Evolutionary conservation across 306 rosid genomes (phyloP).

Genomic region (Nissolia schottii): DNA sequence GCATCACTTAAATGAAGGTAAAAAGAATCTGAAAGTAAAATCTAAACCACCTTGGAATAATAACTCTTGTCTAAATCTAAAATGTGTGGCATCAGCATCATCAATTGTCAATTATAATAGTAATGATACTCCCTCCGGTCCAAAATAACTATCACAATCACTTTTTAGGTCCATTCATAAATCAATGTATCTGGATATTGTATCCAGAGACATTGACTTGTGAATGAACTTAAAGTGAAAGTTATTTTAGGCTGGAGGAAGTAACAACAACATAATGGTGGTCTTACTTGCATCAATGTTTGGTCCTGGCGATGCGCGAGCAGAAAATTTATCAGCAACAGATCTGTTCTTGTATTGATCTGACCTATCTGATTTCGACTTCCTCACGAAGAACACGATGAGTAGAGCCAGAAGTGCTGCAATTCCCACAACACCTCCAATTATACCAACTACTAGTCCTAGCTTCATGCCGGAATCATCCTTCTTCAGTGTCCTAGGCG

Average conservation of each 20-base stretch:
- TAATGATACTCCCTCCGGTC: too few relatives aligned
- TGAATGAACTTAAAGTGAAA: too few relatives aligned
- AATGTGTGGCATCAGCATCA: background rate
- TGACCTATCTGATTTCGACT: constrained; percentile 30
- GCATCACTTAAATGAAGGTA: constrained; percentile 9
- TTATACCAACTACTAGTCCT: constrained; percentile 53
- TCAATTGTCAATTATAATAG: too few relatives aligned
- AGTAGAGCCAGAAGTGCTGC: constrained; percentile 45
- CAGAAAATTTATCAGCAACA: constrained; percentile 41
- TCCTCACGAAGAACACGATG: constrained; percentile 47
- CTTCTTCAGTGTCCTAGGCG: constrained; percentile 15
- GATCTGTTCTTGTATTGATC: constrained; percentile 33
- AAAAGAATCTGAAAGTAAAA: background rate
- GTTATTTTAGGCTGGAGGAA: too few relatives aligned
- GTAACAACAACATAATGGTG: background rate
- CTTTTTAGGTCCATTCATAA: too few relatives aligned
- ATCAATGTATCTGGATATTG: too few relatives aligned
- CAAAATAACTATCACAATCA: too few relatives aligned
- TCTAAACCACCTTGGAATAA: constrained; percentile 18
- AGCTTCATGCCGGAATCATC: constrained; percentile 37
- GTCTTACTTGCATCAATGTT: constrained; percentile 58
- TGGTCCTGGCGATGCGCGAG: constrained; percentile 37
- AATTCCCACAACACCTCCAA: constrained; percentile 55
- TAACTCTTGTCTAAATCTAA: background rate
- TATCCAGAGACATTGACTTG: too few relatives aligned